Base-by-base conservation (phyloP, 2,329 filamentous ascomycete genomes). In the Anisogramma anomala region DNA sequence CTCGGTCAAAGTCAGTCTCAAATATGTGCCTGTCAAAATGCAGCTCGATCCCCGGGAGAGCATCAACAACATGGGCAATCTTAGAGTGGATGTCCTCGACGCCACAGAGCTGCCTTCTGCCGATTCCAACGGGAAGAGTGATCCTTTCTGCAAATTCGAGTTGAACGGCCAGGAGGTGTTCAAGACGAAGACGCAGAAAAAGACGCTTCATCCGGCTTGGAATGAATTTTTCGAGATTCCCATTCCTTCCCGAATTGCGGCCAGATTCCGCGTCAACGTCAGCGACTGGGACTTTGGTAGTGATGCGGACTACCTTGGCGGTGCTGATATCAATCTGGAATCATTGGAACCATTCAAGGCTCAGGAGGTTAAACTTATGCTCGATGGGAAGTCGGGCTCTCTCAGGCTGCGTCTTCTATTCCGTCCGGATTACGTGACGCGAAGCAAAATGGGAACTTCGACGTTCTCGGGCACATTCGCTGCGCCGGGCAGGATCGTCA, bases 211-310 rank as follows among this genome's bases (percentile, higher is more conserved):
- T 51, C 91, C 91, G 0, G 74, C 78, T 0, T 98, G 93, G 93
- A 96, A 96, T 56, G 91, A 98, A 58, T 88, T 79, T 60, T 98
- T 98, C 55, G 88, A 95, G 59, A 71, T 85, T 1, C 69, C 79
- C 1, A 68, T 98, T 39, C 79, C 84, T 14, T 94, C 87, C 11
- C 75, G 91, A 44, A 94, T 87, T 13, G 86, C 73, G 0, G 83
- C 88, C 27, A 76, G 91, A 19, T 91, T 98, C 62, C 72, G 71
- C 23, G 78, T 86, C 54, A 83, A 84, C 42, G 79, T 96, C 2
- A 94, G 81, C 58, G 91, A 98, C 57, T 98, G 89, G 76, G 91
- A 98, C 59, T 94, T 96, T 67, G 89, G 85, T 35, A 87, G 94
- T 59, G 89, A 88, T 62, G 86, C 88, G 1, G 91, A 98, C 60